Base-by-base conservation (phyloP, 1,284 basidiomycete species). In the Ustilago trichophora region DNA sequence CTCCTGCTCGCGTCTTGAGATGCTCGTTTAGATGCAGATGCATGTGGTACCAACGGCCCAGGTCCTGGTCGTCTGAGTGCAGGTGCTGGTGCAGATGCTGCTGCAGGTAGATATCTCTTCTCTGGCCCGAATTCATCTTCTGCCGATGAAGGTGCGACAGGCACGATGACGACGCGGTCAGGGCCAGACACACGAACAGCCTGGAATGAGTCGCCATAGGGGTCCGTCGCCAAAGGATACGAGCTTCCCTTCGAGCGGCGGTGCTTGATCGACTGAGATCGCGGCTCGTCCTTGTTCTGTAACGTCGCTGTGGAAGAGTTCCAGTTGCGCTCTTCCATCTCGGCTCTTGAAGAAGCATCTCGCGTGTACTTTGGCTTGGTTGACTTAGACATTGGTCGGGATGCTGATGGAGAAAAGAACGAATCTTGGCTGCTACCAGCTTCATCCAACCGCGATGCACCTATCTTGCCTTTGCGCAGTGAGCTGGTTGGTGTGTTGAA, bases 401-500 rank as follows among this genome's bases (percentile, higher is more conserved):
- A 26, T 22, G 32, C 13, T 13, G 59, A 19, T 19, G 48, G 47
- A 31, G 22, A 22, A 6, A 26, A 40, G 42, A 49, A 52, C 21
- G 53, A 52, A 7, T 56, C 53, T 22, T 38, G 43, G 15, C 60
- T 56, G 45, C 60, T 49, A 18, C 41, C 31, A 3, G 48, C 44
- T n/a, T 45, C 44, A 6, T 26, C 44, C 6, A 22, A 16, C 4
- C 22, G 24, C 2, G 52, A 27, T 11, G 41, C 40, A 34, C 44
- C 53, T 1, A n/a, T 10, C 18, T 38, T 47, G 35, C 53, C 53
- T n/a, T 52, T 64, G 35, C 44, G 44, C 11, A 56, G 44, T 15
- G 60, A 64, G 41, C 40, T 45, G 6, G 60, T 42, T 7, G 60
- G 60, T 18, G 60, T 51, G 21, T 33, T 35, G 45, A 64, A 64